Base-by-base conservation (phyloP, 2,329 filamentous ascomycete species). In the Xylaria multiplex region DNA sequence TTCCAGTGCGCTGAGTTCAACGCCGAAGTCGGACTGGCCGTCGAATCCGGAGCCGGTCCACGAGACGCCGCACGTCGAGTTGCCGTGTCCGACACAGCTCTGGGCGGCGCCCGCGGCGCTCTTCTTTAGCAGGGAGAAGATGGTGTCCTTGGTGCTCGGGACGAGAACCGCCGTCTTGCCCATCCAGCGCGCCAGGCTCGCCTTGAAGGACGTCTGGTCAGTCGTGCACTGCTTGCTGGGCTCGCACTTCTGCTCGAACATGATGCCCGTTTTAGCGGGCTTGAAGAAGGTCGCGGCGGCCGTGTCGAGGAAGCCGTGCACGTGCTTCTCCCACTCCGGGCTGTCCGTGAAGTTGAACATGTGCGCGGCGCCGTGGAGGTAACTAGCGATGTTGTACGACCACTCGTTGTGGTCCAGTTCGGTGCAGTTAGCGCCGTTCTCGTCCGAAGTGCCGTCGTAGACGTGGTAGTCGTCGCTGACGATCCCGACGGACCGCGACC, bases 241-340 rank as follows among this genome's bases (percentile, higher is more conserved):
- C 73, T 90, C 88, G 77, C 90, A 91, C 19, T 86, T 81, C 40
- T 82, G 77, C 73, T 89, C 87, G 49, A 78, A 82, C 78, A 89
- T 84, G 72, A 88, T 79, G 49, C 82, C 73, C 43, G 72, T 64
- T 30, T 73, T 80, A 46, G 64, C 60, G 19, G 67, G 64, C 32
- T 55, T 64, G 78, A 86, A 87, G 72, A 86, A 86, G 6, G 73
- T 72, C 13, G 71, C 65, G 9, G 62, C 49, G 0, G 81, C 70
- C 6, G 75, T 78, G 14, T 79, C 77, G 8, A 86, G 72, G n/a
- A 87, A 79, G 2, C 82, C 81, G 24, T 82, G 72, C 19, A 85
- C 76, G 2, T 79, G 80, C 0, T 72, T 72, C 65, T 79, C 79
- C 85, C 85, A 88, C 16, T 75, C 75, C 2, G 76, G 68, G 56